These are phyloP conservation scores for Aureobasidium sp. DNA, from an alignment of 2,329 filamentous ascomycete species.

Conservation along the genomic window DNA sequence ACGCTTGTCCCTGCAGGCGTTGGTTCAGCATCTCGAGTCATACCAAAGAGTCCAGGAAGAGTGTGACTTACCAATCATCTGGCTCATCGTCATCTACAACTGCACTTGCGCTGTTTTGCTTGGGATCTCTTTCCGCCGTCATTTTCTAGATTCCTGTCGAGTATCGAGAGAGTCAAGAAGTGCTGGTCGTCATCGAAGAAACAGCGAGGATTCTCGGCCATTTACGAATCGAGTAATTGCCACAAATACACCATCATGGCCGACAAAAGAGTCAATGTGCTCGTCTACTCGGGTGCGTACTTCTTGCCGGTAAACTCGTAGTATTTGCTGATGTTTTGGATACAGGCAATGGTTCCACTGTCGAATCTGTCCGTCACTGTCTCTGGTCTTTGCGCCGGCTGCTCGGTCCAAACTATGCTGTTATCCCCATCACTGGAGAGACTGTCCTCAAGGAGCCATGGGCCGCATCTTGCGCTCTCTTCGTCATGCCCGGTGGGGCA, in stretches of 20 bases:
- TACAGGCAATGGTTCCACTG: conserved; percentile 73
- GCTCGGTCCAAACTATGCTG: conserved; percentile 84
- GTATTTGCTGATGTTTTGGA: conserved; percentile 5
- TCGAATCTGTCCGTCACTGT: conserved; percentile 84
- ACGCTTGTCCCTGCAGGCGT: conserved; percentile 72
- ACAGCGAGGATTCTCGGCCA: conserved; percentile 9
- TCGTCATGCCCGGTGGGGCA: conserved; percentile 91
- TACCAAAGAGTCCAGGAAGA: background rate
- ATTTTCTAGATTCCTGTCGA: conserved; percentile 15
- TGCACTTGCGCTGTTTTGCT: conserved; percentile 17
- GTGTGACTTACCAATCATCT: conserved; percentile 76
- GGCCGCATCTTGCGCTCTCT: conserved; percentile 74
- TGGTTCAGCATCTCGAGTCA: background rate
- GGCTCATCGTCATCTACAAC: conserved; percentile 71
- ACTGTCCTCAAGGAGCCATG: conserved; percentile 87
- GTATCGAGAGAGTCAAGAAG: background rate
- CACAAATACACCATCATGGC: conserved; percentile 45
- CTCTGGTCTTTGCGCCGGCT: conserved; percentile 79
- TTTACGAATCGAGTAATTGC: conserved; percentile 12
- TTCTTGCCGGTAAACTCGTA: background rate
- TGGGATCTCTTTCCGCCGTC: conserved; percentile 25
- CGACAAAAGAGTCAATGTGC: conserved; percentile 71
- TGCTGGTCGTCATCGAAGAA: conserved; percentile 3
- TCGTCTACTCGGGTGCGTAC: conserved; percentile 77
- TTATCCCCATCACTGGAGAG: conserved; percentile 73